Evolutionary conservation across 768 basidiomycete genomes (phyloP).

Genomic region (Mycena maculata): DNA sequence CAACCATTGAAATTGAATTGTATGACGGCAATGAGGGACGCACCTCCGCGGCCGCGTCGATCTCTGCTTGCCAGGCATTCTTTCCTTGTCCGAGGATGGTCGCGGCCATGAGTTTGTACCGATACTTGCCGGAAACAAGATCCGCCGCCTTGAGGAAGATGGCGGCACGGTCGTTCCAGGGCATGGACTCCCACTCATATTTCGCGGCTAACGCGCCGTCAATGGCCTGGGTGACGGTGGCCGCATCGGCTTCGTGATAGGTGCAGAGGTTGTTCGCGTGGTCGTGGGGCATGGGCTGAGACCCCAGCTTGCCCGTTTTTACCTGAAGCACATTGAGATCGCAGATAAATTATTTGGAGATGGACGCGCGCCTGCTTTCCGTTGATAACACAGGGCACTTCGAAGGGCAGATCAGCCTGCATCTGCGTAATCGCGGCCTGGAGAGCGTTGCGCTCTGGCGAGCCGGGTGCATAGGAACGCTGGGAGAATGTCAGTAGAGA

Average conservation of each 20-base stretch:
- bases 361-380: conserved; percentile 76
- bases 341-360: neutral
- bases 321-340: conserved; percentile 58
- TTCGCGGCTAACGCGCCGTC: conserved; percentile 90
- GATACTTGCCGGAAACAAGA: conserved; percentile 93
- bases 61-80: conserved; percentile 99
- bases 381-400: conserved; percentile 93
- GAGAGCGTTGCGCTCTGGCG: conserved; percentile 79
- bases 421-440: conserved; percentile 81
- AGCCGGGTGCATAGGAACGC: conserved; percentile 83
- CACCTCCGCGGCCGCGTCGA: conserved; percentile 98
- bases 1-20: conserved; percentile 21
- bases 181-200: conserved; percentile 90
- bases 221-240: conserved; percentile 82
- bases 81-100: conserved; percentile 99
- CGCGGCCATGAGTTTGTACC: conserved; percentile 94
- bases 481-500: conserved; percentile 44
- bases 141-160: conserved; percentile 99
- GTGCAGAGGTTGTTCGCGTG: conserved; percentile 84
- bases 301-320: conserved; percentile 81
- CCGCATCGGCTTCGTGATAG: conserved; percentile 90
- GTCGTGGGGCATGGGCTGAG: conserved; percentile 88
- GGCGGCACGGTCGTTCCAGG: conserved; percentile 97
- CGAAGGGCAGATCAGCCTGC: conserved; percentile 86
- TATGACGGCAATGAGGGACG: conserved; percentile 34